phyloP scores from a whole-genome alignment of 306 rosid genomes.

The Rosa lucieae region DNA sequence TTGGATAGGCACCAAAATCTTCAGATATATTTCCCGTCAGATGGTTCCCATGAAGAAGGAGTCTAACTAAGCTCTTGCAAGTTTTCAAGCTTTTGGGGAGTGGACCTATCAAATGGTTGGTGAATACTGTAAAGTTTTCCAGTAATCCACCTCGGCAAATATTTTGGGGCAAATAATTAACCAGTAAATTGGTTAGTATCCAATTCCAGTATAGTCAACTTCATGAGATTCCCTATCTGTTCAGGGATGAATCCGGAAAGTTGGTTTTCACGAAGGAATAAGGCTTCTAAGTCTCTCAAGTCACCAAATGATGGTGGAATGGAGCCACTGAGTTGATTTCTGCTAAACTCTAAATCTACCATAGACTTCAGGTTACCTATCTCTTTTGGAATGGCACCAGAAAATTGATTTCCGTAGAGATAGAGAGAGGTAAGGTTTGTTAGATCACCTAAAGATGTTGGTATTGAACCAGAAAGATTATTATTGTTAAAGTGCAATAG shows the following conservation, averaged over 20 bases:
- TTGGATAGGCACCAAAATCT: constrained; percentile 42
- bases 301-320: constrained; percentile 10
- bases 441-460: no score
- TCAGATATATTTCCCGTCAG: constrained; percentile 33
- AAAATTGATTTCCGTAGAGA: no score
- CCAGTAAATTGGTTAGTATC: constrained; percentile 40
- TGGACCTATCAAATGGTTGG: constrained; percentile 32
- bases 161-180: constrained; percentile 27
- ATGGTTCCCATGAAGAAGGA: constrained; percentile 36
- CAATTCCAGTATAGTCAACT: constrained; percentile 1
- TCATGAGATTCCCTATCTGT: constrained; percentile 12
- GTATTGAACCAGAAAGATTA: neutral
- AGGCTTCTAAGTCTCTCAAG: constrained; percentile 1
- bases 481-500: neutral
- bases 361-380: neutral
- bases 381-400: neutral
- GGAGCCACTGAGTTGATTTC: neutral
- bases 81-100: constrained; percentile 31
- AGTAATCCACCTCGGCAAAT: constrained; percentile 14
- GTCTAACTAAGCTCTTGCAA: constrained; percentile 30
- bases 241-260: constrained; percentile 32
- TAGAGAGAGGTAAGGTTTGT: no score
- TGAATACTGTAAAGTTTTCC: constrained; percentile 17
- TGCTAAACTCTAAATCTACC: neutral
- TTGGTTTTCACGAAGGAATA: constrained; percentile 25